Evolutionary conservation across 1,284 basidiomycete genomes (phyloP).

Genomic region (Tausonia pullulans): DNA sequence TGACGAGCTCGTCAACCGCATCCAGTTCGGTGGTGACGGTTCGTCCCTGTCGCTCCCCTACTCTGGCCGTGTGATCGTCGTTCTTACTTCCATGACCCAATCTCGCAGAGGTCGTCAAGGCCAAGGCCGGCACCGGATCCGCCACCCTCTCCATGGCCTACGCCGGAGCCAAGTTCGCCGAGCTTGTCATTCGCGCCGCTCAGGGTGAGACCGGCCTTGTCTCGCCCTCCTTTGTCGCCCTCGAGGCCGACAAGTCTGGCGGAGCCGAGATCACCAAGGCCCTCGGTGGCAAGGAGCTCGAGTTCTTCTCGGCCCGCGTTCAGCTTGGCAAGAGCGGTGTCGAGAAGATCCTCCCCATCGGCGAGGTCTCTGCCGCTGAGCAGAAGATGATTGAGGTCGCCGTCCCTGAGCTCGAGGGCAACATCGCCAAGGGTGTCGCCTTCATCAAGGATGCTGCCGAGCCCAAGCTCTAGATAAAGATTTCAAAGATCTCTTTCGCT

Average conservation of each 20-base stretch:
- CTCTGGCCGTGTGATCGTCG: neutral
- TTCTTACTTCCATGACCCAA: neutral
- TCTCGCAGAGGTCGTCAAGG: conserved; percentile 51
- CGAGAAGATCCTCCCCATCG: conserved; percentile 44
- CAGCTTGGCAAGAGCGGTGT: conserved; percentile 68
- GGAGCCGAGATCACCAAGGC: conserved; percentile 36
- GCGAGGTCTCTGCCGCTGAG: conserved; percentile 40
- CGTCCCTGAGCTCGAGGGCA: conserved; percentile 8
- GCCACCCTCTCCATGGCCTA: conserved; percentile 93
- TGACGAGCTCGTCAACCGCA: conserved; percentile 65
- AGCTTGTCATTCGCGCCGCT: conserved; percentile 68
- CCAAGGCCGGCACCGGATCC: conserved; percentile 78
- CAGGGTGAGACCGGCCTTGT: conserved; percentile 75
- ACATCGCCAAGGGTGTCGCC: conserved; percentile 12
- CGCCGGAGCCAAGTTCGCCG: conserved; percentile 76
- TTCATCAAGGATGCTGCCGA: conserved; percentile 8
- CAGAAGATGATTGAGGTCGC: conserved; percentile 39
- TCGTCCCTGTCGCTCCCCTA: conserved; percentile 1
- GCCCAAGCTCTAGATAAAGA: neutral
- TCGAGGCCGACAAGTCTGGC: conserved; percentile 40
- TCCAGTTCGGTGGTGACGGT: conserved; percentile 88
- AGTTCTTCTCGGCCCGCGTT: conserved; percentile 82
- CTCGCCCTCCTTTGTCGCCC: conserved; percentile 79
- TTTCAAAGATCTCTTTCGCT: too few relatives aligned
- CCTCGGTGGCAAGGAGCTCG: conserved; percentile 37